These are phyloP conservation scores for Rhynchospora pubera DNA, from an alignment of 176 grass and related monocot species.

Conservation along the genomic window DNA sequence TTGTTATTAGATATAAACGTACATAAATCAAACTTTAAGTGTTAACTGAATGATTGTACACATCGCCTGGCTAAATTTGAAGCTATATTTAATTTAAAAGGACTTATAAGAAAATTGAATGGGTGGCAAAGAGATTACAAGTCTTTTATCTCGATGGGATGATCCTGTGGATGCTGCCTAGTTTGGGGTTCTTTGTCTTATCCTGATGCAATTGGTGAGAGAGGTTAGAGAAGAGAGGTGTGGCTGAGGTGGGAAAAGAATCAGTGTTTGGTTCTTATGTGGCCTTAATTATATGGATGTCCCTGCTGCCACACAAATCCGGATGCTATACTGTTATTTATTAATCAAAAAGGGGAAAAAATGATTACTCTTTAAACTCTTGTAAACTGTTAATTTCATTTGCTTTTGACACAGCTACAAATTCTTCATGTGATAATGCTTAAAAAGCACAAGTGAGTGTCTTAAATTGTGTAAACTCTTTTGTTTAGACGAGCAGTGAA, in stretches of 20 bases:
- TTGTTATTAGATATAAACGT: neutral
- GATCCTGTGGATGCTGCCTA: constrained; percentile 12
- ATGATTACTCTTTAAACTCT: neutral
- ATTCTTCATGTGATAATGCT: neutral
- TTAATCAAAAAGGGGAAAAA: neutral
- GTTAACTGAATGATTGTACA: neutral
- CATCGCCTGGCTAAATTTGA: neutral
- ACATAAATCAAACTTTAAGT: neutral
- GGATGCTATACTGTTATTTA: neutral
- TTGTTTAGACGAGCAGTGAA: too few species aligned
- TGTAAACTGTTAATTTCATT: neutral
- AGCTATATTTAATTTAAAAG: neutral
- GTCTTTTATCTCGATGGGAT: constrained; percentile 5
- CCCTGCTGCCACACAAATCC: neutral
- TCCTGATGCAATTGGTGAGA: constrained; percentile 15
- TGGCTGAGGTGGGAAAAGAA: constrained; percentile 10
- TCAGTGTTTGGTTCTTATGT: constrained; percentile 13
- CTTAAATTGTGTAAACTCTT: neutral
- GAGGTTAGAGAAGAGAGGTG: neutral
- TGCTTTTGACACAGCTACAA: neutral
- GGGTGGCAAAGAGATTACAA: constrained; percentile 17
- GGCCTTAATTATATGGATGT: neutral
- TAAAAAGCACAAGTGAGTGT: neutral
- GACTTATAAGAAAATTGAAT: constrained; percentile 2
- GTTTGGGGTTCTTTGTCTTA: constrained; percentile 11